Evolutionary conservation across 257 asterid species (phyloP).

Genomic region (Coffea canephora): DNA sequence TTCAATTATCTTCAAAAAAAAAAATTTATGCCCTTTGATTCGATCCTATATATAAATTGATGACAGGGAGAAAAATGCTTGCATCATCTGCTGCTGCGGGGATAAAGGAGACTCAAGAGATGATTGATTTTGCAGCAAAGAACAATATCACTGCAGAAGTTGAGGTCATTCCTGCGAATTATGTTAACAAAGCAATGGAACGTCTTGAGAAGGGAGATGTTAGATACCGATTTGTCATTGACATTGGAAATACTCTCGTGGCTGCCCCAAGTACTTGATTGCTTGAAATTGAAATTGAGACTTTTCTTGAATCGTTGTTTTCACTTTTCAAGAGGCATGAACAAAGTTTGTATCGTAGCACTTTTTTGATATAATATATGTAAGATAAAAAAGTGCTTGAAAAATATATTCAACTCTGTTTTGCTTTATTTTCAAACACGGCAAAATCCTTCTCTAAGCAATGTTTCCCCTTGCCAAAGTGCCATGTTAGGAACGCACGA

Average conservation of each 20-base stretch:
- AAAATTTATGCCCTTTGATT: too few species aligned
- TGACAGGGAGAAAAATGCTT: neutral
- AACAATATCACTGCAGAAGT: conserved; percentile 33
- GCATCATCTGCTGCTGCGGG: conserved; percentile 30
- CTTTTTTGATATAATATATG: too few species aligned
- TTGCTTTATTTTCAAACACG: too few species aligned
- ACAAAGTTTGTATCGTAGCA: too few species aligned
- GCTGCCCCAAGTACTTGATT: neutral
- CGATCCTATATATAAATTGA: neutral
- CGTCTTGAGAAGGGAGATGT: conserved; percentile 48
- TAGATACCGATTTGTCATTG: conserved; percentile 54
- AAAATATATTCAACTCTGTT: neutral
- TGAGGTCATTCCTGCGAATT: conserved; percentile 42
- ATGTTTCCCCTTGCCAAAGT: neutral
- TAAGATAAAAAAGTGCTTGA: too few species aligned
- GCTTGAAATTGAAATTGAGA: too few species aligned
- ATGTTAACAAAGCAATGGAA: conserved; percentile 53
- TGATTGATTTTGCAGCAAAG: conserved; percentile 33
- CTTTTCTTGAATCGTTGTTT: too few species aligned
- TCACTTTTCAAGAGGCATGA: too few species aligned
- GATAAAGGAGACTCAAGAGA: conserved; percentile 52
- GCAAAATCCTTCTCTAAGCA: neutral
- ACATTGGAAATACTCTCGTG: conserved; percentile 39
- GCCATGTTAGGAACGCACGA: neutral
- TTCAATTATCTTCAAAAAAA: too few species aligned